Evolutionary conservation across 768 basidiomycete species (phyloP), one percentile per base, ranked within the genome.

Genomic region (Filobasidium floriforme): DNA sequence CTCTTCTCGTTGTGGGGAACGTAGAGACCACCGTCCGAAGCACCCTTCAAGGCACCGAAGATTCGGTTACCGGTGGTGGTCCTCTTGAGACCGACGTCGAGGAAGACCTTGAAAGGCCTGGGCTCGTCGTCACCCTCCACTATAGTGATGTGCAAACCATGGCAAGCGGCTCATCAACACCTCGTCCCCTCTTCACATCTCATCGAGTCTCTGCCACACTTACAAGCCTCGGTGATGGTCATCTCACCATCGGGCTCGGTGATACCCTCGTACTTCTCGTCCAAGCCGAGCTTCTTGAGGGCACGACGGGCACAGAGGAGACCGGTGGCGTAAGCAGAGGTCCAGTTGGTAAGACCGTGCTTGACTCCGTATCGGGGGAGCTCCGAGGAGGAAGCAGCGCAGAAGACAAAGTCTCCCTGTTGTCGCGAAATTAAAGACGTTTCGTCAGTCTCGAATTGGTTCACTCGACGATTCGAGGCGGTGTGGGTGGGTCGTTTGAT

Each of bases 271-370:
- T 98, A 99, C 83, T 96, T 98, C 81, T 98, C 93, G 67, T 89
- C 92, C 68, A 99, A 87, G 72, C 92, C 92, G 71, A 99, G 86
- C 80, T 97, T 98, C 75, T 87, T 86, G 61, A 98, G 83, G 26
- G 93, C 93, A 73, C 96, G 91, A 72, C 96, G 92, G 68, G 96
- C 93, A 75, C 84, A 85, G 51, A 99, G 88, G 61, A 99, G 87
- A 76, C 96, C 96, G 72, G 94, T 96, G 49, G 96, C 96, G 80
- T 98, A 99, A 61, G 93, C 92, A 70, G 96, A 93, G 69, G 92
- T 83, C 96, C 96, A 98, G 84, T 99, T 99, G 66, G 94, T 98
- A 60, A 99, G 84, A 81, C 96, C 96, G 80, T 98, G 93, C 79
- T 89, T 88, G 81, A 99, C 94, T 69, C 96, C 96, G 80, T 96